Evolutionary conservation across 2,329 filamentous ascomycete species (phyloP).

Genomic region (Apiospora marii): DNA sequence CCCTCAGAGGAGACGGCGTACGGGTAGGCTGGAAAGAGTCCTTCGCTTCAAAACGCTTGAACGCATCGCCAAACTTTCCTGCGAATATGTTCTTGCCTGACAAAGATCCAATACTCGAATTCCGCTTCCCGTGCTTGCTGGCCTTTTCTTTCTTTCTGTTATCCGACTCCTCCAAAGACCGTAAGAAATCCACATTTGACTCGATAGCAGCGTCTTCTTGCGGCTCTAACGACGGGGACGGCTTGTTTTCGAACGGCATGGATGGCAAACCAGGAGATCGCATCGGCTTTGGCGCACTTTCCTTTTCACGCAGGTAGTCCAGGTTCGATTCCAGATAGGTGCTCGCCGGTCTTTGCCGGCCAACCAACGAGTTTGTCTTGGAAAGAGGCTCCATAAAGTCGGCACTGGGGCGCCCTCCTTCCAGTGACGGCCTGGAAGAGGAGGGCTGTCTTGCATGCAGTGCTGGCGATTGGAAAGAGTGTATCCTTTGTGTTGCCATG

Average conservation of each 20-base stretch:
- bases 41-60: slow-evolving; percentile 84
- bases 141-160: slow-evolving; percentile 62
- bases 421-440: slow-evolving; percentile 72
- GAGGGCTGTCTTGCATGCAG: slow-evolving; percentile 52
- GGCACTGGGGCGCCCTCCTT: slow-evolving; percentile 70
- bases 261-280: slow-evolving; percentile 47
- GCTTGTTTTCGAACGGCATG: slow-evolving; percentile 44
- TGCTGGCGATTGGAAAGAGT: slow-evolving; percentile 46
- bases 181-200: slow-evolving; percentile 84
- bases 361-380: slow-evolving; percentile 61
- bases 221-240: slow-evolving; percentile 52
- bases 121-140: slow-evolving; percentile 71
- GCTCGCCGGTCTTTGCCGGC: slow-evolving; percentile 76
- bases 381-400: slow-evolving; percentile 69
- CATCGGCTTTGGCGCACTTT: slow-evolving; percentile 59
- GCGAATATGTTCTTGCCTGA: slow-evolving; percentile 83
- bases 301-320: slow-evolving; percentile 82
- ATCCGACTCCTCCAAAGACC: slow-evolving; percentile 74
- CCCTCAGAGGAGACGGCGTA: slow-evolving; percentile 59
- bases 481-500: slow-evolving; percentile 37
- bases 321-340: slow-evolving; percentile 84
- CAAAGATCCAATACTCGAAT: slow-evolving; percentile 73
- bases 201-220: slow-evolving; percentile 72
- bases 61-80: slow-evolving; percentile 91
- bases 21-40: slow-evolving; percentile 43